Percentiles rank a stretch among this genome's conserved stretches.
These are phyloP conservation scores for Rhizophagus clarus DNA, from an alignment of 192 early-diverging fungal species.

Conservation along the genomic window DNA sequence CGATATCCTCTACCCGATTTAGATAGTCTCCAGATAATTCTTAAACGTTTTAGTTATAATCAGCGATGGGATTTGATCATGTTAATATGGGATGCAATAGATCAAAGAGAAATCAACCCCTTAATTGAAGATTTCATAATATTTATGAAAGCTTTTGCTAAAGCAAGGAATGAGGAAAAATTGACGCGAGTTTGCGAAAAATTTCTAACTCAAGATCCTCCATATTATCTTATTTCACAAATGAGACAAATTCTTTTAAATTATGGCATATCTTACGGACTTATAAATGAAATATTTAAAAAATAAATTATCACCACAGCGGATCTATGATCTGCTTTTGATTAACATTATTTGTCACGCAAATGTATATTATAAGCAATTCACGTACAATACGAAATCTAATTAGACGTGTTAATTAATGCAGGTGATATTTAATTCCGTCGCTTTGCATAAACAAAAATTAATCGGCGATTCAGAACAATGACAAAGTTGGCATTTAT, in stretches of 20 bases:
- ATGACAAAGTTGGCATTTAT: neutral
- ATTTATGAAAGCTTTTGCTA: conserved; percentile 3
- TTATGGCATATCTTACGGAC: neutral
- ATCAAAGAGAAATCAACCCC: neutral
- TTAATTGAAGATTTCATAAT: neutral
- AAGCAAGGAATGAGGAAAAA: neutral
- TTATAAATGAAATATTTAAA: neutral
- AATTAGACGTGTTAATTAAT: too few relatives aligned
- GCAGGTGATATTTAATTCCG: too few relatives aligned
- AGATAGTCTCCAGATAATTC: conserved; percentile 14
- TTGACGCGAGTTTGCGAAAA: neutral
- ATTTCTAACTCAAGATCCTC: neutral
- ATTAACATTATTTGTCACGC: too few relatives aligned
- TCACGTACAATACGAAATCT: too few relatives aligned
- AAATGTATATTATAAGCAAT: too few relatives aligned
- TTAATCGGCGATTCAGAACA: neutral
- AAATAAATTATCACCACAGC: too few relatives aligned
- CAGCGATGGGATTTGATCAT: neutral
- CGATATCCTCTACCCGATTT: neutral
- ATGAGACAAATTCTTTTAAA: neutral
- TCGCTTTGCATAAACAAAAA: neutral
- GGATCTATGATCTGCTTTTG: too few relatives aligned
- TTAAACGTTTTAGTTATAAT: neutral
- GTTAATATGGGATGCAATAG: conserved; percentile 14
- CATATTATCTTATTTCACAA: neutral